These are phyloP conservation scores for Debaryomyces sp. DNA, from an alignment of 1,139 yeast genomes.

Conservation along the genomic window DNA sequence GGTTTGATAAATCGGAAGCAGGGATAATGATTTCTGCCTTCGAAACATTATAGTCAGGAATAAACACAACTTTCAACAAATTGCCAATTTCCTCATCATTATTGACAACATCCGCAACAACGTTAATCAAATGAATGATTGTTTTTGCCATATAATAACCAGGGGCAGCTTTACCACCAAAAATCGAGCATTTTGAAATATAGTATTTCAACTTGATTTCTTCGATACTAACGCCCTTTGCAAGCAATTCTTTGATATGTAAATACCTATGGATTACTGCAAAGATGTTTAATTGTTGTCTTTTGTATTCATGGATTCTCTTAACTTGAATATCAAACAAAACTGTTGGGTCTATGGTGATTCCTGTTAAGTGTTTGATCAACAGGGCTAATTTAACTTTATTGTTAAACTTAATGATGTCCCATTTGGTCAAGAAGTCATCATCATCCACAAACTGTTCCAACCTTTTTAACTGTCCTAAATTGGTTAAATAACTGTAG, in stretches of 20 bases:
- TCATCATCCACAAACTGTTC: conserved; percentile 70
- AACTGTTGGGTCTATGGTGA: conserved; percentile 72
- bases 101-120: conserved; percentile 81
- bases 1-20: conserved; percentile 89
- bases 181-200: conserved; percentile 76
- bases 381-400: conserved; percentile 71
- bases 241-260: conserved; percentile 67
- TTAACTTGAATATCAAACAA: conserved; percentile 92
- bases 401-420: conserved; percentile 67
- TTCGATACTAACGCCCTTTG: conserved; percentile 44
- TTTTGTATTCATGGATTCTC: conserved; percentile 93
- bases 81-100: conserved; percentile 74
- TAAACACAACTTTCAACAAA: conserved; percentile 79
- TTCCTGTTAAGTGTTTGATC: conserved; percentile 66
- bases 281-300: conserved; percentile 91
- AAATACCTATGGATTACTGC: conserved; percentile 86
- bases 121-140: conserved; percentile 80
- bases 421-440: conserved; percentile 73
- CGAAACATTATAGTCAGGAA: conserved; percentile 92
- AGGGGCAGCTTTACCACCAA: conserved; percentile 97
- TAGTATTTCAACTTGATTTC: conserved; percentile 64
- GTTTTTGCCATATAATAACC: conserved; percentile 95
- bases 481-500: conserved; percentile 68
- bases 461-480: conserved; percentile 67
- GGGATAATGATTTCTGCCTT: conserved; percentile 92